These are phyloP conservation scores for Pinus taeda DNA, from an alignment of 75 land plant species.

Conservation along the genomic window DNA sequence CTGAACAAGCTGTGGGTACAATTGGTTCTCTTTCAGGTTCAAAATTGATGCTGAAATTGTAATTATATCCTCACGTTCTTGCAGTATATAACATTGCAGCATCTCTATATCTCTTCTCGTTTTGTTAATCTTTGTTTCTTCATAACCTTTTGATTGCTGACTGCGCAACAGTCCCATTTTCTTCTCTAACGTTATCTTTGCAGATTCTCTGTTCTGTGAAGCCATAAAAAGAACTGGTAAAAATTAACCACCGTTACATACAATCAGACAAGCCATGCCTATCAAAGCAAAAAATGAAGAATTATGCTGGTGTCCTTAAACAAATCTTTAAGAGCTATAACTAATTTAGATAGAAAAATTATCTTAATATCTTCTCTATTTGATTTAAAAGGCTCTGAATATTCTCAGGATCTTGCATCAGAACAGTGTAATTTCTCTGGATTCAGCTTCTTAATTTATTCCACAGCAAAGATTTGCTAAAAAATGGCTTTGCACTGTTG, in stretches of 20 bases:
- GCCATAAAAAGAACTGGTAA: not conserved
- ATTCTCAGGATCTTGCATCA: not conserved
- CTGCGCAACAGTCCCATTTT: constrained; percentile 44
- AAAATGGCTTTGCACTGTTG: not conserved
- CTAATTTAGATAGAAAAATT: not conserved
- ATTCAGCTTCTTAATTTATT: not conserved
- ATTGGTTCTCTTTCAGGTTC: constrained; percentile 71
- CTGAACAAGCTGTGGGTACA: constrained; percentile 71
- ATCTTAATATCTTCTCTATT: not conserved
- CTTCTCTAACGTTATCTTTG: constrained; percentile 50
- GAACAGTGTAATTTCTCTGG: not conserved
- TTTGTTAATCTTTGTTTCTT: constrained; percentile 46
- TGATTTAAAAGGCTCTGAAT: not conserved
- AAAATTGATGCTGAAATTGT: constrained; percentile 47
- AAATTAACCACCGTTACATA: constrained; percentile 6
- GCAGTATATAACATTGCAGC: constrained; percentile 39
- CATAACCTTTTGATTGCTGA: constrained; percentile 63
- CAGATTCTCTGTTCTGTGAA: constrained; percentile 56
- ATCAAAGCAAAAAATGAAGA: not conserved
- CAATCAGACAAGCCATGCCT: not conserved
- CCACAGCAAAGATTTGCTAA: no score
- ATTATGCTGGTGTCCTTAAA: not conserved
- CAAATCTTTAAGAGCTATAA: no score
- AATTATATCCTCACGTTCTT: constrained; percentile 56
- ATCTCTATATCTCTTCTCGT: constrained; percentile 46